Evolutionary conservation across 345 rosid species (phyloP).

Genomic region (Acer negundo): DNA sequence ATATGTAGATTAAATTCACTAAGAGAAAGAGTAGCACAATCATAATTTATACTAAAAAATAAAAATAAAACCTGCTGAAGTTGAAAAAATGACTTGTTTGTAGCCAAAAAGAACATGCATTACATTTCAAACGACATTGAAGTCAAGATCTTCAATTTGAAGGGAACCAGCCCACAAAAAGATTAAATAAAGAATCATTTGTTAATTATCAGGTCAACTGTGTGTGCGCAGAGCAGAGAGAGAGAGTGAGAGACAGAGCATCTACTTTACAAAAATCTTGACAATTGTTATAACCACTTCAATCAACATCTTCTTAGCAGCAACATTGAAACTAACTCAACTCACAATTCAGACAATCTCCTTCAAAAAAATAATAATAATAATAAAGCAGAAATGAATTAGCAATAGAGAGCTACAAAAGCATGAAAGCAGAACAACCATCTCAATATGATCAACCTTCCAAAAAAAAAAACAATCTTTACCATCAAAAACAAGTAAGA

Average conservation of each 20-base stretch:
- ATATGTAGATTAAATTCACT: not conserved
- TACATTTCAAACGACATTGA: not conserved
- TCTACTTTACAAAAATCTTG: not conserved
- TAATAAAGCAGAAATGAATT: not conserved
- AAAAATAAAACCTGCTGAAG: not conserved
- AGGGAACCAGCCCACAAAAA: not conserved
- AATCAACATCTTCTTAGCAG: not conserved
- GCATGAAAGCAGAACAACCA: not conserved
- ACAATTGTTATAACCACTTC: not conserved
- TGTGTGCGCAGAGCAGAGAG: not conserved
- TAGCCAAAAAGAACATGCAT: not conserved
- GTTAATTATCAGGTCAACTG: not conserved
- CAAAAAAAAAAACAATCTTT: not conserved
- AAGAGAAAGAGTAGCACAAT: not conserved
- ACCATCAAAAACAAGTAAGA: not conserved
- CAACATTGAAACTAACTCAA: not conserved
- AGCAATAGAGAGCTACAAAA: not conserved
- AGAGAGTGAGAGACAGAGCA: not conserved
- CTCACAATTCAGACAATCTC: not conserved
- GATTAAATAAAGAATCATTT: not conserved
- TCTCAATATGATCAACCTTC: constrained; percentile 8
- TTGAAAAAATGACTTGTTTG: too few species aligned
- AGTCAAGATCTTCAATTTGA: constrained; percentile 5
- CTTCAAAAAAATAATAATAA: not conserved
- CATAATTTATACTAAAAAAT: not conserved